Evolutionary conservation across 345 rosid genomes (phyloP).

Genomic region (Salix brachista): DNA sequence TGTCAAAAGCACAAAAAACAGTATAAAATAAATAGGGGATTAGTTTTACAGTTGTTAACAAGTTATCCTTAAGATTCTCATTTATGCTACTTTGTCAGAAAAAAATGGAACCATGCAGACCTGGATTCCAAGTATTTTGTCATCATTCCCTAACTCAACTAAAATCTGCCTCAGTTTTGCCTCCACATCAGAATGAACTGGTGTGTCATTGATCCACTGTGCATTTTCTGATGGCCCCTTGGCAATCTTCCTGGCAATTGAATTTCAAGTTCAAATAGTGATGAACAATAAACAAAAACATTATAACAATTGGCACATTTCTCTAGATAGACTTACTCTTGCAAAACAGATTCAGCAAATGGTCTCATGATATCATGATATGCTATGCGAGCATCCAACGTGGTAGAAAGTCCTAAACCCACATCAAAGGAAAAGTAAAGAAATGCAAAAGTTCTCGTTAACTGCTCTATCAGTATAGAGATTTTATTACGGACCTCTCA

Average conservation of each 20-base stretch:
- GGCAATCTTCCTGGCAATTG: constrained; percentile 49
- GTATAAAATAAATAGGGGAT: neutral
- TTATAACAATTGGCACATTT: neutral
- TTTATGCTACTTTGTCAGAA: neutral
- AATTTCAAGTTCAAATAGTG: constrained; percentile 18
- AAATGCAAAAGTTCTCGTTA: constrained; percentile 9
- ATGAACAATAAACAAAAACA: neutral
- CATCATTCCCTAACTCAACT: constrained; percentile 65
- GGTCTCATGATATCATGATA: constrained; percentile 96
- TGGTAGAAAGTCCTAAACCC: constrained; percentile 75
- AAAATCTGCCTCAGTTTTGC: constrained; percentile 73
- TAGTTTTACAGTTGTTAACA: neutral
- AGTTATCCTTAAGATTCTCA: neutral
- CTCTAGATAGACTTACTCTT: constrained; percentile 56
- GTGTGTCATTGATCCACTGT: constrained; percentile 70
- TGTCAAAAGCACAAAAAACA: neutral
- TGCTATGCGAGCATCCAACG: constrained; percentile 69
- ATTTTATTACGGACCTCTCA: constrained; percentile 60
- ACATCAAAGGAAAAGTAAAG: constrained; percentile 9
- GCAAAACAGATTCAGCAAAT: constrained; percentile 85
- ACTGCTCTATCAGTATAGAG: constrained; percentile 15
- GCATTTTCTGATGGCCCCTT: constrained; percentile 55
- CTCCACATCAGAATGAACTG: constrained; percentile 74
- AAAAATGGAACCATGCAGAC: constrained; percentile 29
- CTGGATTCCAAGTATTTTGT: constrained; percentile 89